These are phyloP conservation scores for Jasminum sambac DNA, from an alignment of 257 asterid genomes.

Conservation along the genomic window DNA sequence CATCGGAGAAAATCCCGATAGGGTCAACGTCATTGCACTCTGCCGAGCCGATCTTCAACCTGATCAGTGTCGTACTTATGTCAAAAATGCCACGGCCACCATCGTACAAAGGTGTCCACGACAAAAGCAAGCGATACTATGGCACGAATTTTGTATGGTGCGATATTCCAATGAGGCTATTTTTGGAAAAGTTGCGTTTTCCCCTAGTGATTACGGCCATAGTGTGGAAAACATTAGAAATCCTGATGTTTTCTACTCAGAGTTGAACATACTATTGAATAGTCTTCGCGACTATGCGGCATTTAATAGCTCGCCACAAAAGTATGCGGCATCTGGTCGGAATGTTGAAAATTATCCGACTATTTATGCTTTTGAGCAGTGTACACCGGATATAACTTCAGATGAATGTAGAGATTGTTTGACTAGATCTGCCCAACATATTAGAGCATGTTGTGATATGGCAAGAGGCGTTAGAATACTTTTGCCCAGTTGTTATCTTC, in stretches of 20 bases:
- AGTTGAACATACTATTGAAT: neutral
- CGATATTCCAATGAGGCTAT: neutral
- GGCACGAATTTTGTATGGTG: neutral
- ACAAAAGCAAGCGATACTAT: neutral
- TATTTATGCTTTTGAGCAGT: conserved; percentile 24
- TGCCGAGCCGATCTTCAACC: conserved; percentile 29
- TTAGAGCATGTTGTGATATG: neutral
- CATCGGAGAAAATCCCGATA: neutral
- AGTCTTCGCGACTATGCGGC: neutral
- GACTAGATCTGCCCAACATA: neutral
- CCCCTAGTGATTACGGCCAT: too few species aligned
- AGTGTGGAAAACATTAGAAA: too few species aligned
- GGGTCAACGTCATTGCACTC: conserved; percentile 21
- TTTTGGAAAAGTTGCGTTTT: neutral
- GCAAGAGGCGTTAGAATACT: conserved; percentile 17
- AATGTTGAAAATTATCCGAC: neutral
- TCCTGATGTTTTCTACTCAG: neutral
- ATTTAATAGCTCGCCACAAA: neutral
- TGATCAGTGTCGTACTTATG: conserved; percentile 12
- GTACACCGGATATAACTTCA: conserved; percentile 32
- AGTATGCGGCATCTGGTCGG: conserved; percentile 24
- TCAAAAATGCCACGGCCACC: neutral
- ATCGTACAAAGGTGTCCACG: neutral
- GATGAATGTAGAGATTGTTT: conserved; percentile 25
- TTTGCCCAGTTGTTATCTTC: conserved; percentile 21